A percentile compares a stretch with the other conserved stretches of the same genome.
Evolutionary conservation across 805 yeast genomes (phyloP).

Genomic region (Myxozyma vanderwaltii): DNA sequence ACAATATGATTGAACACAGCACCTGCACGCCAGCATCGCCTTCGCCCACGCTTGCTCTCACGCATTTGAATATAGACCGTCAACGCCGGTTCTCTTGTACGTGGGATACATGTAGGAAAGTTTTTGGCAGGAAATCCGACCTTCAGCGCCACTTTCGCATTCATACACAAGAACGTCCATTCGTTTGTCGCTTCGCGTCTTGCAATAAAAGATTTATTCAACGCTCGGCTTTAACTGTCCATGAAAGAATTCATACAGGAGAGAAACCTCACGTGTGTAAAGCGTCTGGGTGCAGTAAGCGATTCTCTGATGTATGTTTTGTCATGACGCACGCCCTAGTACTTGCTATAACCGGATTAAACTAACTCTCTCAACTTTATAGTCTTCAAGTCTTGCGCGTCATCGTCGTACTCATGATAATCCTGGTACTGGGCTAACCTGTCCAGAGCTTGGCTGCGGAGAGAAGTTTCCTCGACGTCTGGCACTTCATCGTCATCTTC

Average conservation of each 20-base stretch:
- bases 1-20: conserved; percentile 5
- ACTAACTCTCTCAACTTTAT: too few species aligned
- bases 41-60: neutral
- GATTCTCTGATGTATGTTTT: conserved; percentile 58
- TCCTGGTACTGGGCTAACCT: conserved; percentile 21
- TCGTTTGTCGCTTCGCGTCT: conserved; percentile 66
- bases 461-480: conserved; percentile 7
- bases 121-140: conserved; percentile 74
- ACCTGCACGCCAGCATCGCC: neutral
- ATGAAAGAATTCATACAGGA: conserved; percentile 86
- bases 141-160: conserved; percentile 75
- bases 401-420: conserved; percentile 66
- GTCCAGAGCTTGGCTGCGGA: conserved; percentile 9
- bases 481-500: conserved; percentile 3
- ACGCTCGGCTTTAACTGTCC: conserved; percentile 80
- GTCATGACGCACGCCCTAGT: neutral
- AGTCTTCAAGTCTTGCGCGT: conserved; percentile 61
- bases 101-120: conserved; percentile 24
- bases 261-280: conserved; percentile 86
- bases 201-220: conserved; percentile 83
- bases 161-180: conserved; percentile 66
- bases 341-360: too few species aligned
- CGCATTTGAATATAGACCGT: neutral
- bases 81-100: conserved; percentile 22
- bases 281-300: conserved; percentile 76